A percentile compares a stretch with the other conserved stretches of the same genome.
These are phyloP conservation scores for Termitomyces eurrhizus DNA, from an alignment of 768 basidiomycete genomes.

Conservation along the genomic window DNA sequence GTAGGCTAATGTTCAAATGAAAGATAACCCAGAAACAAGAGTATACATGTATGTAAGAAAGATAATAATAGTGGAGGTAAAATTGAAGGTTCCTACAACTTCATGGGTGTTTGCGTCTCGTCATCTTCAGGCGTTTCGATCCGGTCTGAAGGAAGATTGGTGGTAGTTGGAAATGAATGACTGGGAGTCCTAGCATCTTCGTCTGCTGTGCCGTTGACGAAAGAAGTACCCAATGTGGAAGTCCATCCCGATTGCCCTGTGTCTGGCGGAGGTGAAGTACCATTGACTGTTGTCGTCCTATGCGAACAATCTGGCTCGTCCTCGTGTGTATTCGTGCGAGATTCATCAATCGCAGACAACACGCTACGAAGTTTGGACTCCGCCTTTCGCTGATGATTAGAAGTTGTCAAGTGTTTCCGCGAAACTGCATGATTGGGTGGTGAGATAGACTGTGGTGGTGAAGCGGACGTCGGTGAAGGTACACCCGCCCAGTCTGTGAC, in stretches of 20 bases:
- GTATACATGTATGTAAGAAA: conserved; percentile 16
- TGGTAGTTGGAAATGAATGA: conserved; percentile 27
- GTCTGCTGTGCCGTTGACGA: conserved; percentile 23
- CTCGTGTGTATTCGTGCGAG: conserved; percentile 32
- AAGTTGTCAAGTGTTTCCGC: conserved; percentile 53
- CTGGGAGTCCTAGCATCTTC: conserved; percentile 45
- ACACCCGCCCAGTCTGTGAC: conserved; percentile 54
- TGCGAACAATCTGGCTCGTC: conserved; percentile 18
- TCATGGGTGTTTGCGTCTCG: conserved; percentile 21
- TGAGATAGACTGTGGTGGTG: conserved; percentile 50
- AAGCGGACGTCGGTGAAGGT: conserved; percentile 36
- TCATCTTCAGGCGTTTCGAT: conserved; percentile 14
- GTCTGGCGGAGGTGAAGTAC: conserved; percentile 22
- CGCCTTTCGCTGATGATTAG: conserved; percentile 42
- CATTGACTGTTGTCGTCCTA: conserved; percentile 20
- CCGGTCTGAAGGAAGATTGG: conserved; percentile 20
- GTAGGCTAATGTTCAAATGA: conserved; percentile 14
- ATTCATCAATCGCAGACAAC: conserved; percentile 71
- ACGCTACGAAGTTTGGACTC: conserved; percentile 69
- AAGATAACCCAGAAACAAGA: conserved; percentile 18
- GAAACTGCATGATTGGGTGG: conserved; percentile 31
- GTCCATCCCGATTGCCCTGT: conserved; percentile 33
- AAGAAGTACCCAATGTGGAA: conserved; percentile 36
- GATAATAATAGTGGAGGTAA: conserved; percentile 16
- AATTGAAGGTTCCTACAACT: conserved; percentile 8